Conservation (phyloP, 768 basidiomycete species). For the Podaxis sp. region DNA sequence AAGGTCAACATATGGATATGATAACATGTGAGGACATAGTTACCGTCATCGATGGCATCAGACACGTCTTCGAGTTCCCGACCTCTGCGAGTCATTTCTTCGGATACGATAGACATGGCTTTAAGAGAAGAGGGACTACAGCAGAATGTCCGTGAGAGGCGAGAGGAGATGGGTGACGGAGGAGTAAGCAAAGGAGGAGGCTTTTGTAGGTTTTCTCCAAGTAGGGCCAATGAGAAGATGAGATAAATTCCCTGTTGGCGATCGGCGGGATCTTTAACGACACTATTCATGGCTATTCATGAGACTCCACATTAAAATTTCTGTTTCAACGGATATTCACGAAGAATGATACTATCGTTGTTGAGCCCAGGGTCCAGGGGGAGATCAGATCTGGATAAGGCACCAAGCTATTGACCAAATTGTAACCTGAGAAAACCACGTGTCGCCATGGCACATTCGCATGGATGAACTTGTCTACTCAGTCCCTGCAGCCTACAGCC, state of each 20-base stretch:
- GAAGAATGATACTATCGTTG: neutral
- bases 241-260: neutral
- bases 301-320: neutral
- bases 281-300: neutral
- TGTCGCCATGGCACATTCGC: conserved; percentile 7
- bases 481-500: neutral
- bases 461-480: neutral
- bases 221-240: neutral
- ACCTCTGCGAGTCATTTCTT: conserved; percentile 22
- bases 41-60: conserved; percentile 51
- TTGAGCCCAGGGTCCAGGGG: neutral
- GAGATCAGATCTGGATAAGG: neutral
- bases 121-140: neutral
- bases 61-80: conserved; percentile 44
- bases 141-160: neutral
- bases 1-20: neutral
- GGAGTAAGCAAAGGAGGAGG: neutral
- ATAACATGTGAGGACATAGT: conserved; percentile 2
- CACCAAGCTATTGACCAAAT: neutral
- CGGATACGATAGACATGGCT: conserved; percentile 25
- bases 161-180: neutral
- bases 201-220: conserved; percentile 6
- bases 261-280: neutral
- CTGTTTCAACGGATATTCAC: neutral
- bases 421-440: conserved; percentile 2